These are phyloP conservation scores for Phytophthora pseudosyringae DNA, from an alignment of 352 stramenopile genomes.

Conservation along the genomic window DNA sequence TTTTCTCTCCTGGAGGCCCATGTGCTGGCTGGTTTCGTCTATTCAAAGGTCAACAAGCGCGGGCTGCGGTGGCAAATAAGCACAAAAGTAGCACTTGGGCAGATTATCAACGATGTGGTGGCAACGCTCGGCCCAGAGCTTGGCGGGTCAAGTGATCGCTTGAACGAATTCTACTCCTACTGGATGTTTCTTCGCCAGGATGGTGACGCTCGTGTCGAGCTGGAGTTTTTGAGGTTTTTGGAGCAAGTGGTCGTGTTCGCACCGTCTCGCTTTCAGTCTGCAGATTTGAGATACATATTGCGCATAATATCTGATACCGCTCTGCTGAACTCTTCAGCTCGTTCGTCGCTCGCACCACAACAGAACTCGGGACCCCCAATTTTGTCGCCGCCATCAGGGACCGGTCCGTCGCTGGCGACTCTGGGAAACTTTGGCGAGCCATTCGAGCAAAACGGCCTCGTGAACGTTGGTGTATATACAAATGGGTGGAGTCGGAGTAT, in stretches of 20 bases:
- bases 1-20: slow-evolving; percentile 78
- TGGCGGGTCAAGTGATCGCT: slow-evolving; percentile 40
- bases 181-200: slow-evolving; percentile 78
- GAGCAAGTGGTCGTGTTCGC: slow-evolving; percentile 88
- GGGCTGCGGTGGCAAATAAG: slow-evolving; percentile 56
- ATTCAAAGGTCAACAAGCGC: slow-evolving; percentile 72
- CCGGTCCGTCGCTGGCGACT: slow-evolving; percentile 16
- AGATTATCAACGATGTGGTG: slow-evolving; percentile 77
- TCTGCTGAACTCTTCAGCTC: slow-evolving; percentile 28
- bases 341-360: slow-evolving; percentile 11
- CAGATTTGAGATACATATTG: slow-evolving; percentile 69
- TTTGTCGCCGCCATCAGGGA: slow-evolving; percentile 33
- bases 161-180: slow-evolving; percentile 74
- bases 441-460: slow-evolving; percentile 43
- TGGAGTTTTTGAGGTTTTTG: slow-evolving; percentile 83
- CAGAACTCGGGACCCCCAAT: slow-evolving; percentile 17
- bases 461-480: slow-evolving; percentile 46
- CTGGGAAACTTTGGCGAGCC: slow-evolving; percentile 33
- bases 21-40: slow-evolving; percentile 74
- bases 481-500: slow-evolving; percentile 70
- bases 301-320: slow-evolving; percentile 60
- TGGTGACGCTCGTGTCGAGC: slow-evolving; percentile 71
- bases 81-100: slow-evolving; percentile 60
- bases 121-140: slow-evolving; percentile 69
- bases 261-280: slow-evolving; percentile 58